Evolutionary conservation across 2,329 filamentous ascomycete species (phyloP), one percentile per base, ranked within the genome.

Genomic region (Ascochyta pisi): DNA sequence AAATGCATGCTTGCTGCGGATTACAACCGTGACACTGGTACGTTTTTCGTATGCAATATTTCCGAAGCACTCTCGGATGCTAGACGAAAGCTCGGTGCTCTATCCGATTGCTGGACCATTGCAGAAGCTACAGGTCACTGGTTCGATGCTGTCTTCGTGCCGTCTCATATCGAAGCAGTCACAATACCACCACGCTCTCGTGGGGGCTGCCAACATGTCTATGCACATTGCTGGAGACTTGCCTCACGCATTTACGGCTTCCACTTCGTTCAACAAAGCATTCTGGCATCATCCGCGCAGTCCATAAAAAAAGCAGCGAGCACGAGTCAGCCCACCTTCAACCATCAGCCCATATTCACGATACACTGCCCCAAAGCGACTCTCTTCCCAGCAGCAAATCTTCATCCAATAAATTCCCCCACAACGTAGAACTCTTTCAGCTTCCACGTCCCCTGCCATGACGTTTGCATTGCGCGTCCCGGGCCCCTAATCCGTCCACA

Each of bases 401-500:
- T 12, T 27, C 38, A 43, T 33, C n/a, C 53, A 47, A 50, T 50
- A 31, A 31, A 9, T 37, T 38, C 37, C 35, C 31, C 53, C 42
- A 46, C 47, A 50, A 50, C 41, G 46, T 33, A 50, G 33, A 47
- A 37, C 34, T 22, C 6, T 37, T 31, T 33, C 29, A 44, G 29
- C 52, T 46, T 45, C 52, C 22, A 45, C 35, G 16, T 6, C 4
- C 38, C 47, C 45, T 46, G 42, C 29, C 43, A 42, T 47, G 41
- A 56, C 53, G 42, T 47, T 35, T 15, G 35, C 16, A 37, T 46
- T 50, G 49, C 53, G 53, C 53, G 53, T 56, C 47, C 37, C 44
- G 16, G 19, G 15, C 42, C 23, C 40, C 22, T 19, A 12, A 10
- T 33, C 15, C 26, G n/a, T 19, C 38, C 23, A 10, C 43, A 26